Evolutionary conservation across 164 flowering plant species (phyloP).

Genomic region (Magnolia officinalis): DNA sequence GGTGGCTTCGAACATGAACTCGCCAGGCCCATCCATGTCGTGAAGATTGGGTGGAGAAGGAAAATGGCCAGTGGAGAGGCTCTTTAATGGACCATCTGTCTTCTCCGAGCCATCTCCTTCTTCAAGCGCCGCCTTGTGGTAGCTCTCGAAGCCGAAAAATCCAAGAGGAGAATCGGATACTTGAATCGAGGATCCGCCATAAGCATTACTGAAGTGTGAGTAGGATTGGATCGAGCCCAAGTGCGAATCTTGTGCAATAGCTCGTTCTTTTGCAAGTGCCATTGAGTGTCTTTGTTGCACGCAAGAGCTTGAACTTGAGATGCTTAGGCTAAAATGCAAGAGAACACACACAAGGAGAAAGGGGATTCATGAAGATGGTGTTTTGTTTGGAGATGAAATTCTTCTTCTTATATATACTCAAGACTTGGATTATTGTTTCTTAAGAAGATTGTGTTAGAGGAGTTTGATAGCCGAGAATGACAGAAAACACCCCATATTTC

Average conservation of each 20-base stretch:
- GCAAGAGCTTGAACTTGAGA: background rate
- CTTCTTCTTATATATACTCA: background rate
- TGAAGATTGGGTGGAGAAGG: conserved; percentile 34
- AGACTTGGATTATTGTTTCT: too few relatives aligned
- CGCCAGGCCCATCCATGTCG: conserved; percentile 24
- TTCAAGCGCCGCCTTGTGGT: conserved; percentile 10
- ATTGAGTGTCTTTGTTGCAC: conserved; percentile 12
- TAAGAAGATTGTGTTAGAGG: background rate
- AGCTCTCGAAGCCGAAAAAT: conserved; percentile 10
- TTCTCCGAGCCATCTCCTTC: conserved; percentile 25
- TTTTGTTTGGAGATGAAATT: background rate
- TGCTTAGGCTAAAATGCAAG: background rate
- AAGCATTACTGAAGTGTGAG: conserved; percentile 22
- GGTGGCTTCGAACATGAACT: conserved; percentile 11
- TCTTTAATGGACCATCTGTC: conserved; percentile 14
- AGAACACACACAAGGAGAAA: background rate
- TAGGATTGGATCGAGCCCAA: conserved; percentile 19
- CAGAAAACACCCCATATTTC: background rate
- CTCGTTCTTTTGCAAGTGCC: conserved; percentile 44
- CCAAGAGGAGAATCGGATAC: conserved; percentile 18
- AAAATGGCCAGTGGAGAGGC: conserved; percentile 17
- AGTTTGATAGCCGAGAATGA: background rate
- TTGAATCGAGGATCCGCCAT: conserved; percentile 14
- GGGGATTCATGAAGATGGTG: background rate
- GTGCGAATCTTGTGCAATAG: conserved; percentile 5